Base-by-base conservation (phyloP, 495 filamentous ascomycete species). In the Penicillium samsonianum region DNA sequence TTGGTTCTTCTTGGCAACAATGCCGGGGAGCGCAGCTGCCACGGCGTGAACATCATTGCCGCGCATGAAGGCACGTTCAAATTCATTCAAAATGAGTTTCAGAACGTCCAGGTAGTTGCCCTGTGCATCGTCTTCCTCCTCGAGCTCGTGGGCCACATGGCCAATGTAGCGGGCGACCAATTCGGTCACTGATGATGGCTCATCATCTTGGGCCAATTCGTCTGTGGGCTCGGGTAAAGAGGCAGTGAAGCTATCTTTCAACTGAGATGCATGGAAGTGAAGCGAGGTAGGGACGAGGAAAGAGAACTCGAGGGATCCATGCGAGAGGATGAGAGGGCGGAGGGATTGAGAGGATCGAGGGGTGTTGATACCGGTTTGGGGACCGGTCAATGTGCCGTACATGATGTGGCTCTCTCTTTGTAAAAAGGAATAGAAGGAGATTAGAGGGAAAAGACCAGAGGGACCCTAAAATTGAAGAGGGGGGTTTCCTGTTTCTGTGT, bases 21-120 rank as follows among this genome's bases (percentile, higher is more conserved):
- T 96, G 55, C 95, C 94, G 0, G 93, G 91, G 5, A 98, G 80
- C 11, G 82, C 82, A 26, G 91, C 87, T 26, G 88, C 90, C 19
- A 98, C 72, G 7, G 92, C 93, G 69, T 99, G 94, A 43, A 97
- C 90, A 55, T 99, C 95, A 62, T 99, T 99, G 42, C 93, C 94
- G 37, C 87, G 84, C 67, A 98, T 87, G 65, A 96, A 98, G 37
- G 87, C 90, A 20, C 95, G 84, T 80, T 98, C 94, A 67, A 98
- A 98, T 68, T 98, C 94, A 70, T 91, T 92, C 31, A 97, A 76
- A 50, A 92, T 82, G 53, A 96, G 79, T 71, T 91, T 95, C 52
- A 98, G 76, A 33, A 97, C 90, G 60, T 96, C 90, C 60, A 89
- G 82, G 68, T 90, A 95, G 5, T 87, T 90, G 40, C 86, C 90